A percentile compares a stretch with the other conserved stretches of the same genome.
Conservation (phyloP, 345 rosid genomes). For the Hibiscus syriacus region DNA sequence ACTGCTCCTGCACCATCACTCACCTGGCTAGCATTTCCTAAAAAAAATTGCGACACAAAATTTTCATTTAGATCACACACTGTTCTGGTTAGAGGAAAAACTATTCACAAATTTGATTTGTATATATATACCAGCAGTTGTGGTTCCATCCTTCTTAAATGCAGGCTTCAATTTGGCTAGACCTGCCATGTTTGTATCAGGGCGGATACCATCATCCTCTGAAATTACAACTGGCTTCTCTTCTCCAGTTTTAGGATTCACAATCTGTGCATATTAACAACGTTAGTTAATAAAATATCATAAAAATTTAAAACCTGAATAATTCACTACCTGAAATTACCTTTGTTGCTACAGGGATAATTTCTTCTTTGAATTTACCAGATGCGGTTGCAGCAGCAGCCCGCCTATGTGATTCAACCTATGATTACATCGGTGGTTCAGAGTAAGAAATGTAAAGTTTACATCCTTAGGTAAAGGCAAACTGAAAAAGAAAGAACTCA, state of each 20-base stretch:
- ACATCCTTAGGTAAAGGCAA: conserved; percentile 1
- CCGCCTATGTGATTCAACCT: conserved; percentile 90
- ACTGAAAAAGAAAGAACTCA: conserved; percentile 23
- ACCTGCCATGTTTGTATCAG: conserved; percentile 51
- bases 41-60: conserved; percentile 7
- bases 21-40: conserved; percentile 93
- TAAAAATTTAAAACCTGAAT: background rate
- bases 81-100: background rate
- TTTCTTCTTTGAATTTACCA: conserved; percentile 90
- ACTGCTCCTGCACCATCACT: conserved; percentile 99
- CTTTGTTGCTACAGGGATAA: conserved; percentile 75
- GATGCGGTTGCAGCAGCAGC: conserved; percentile 77
- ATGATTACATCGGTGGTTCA: conserved; percentile 16
- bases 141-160: conserved; percentile 69
- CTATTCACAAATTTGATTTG: background rate
- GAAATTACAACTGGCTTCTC: conserved; percentile 58
- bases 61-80: conserved; percentile 5
- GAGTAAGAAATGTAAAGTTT: background rate
- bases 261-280: conserved; percentile 35
- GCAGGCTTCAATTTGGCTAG: conserved; percentile 84
- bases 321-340: conserved; percentile 24
- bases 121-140: conserved; percentile 78
- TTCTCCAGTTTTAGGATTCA: conserved; percentile 74
- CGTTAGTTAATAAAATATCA: conserved; percentile 8
- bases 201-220: conserved; percentile 84